Base-by-base conservation (phyloP, 2,329 filamentous ascomycete species). In the Cordyceps cicadae region DNA sequence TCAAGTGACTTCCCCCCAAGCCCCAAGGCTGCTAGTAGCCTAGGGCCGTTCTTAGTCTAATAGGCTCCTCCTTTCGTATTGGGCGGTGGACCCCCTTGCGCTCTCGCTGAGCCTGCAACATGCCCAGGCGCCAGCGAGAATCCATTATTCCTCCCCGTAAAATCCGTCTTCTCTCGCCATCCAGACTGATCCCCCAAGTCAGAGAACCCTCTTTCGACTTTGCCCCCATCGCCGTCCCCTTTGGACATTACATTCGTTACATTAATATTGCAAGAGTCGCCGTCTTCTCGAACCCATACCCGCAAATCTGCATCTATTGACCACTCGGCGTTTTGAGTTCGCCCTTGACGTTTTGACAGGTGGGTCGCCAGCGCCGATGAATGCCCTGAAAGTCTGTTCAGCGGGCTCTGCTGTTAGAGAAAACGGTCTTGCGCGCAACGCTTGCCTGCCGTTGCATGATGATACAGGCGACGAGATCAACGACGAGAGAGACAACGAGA, bases 41-140 rank as follows among this genome's bases (percentile, higher is more conserved):
- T 24, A 24, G 24, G 24, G 24, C 24, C 2, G 24, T 24, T 24
- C 24, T 24, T 24, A 24, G 24, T n/a, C n/a, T n/a, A n/a, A n/a
- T 24, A 24, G 24, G 24, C 24, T 24, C 24, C 24, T 46, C 43
- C 43, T 46, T 67, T 29, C 64, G 66, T 45, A 61, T 67, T 65
- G 64, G 51, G 51, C 48, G 15, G 48, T 50, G 48, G 48, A 50
- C 48, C 48, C 46, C 46, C 46, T 49, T 2, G 37, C 11, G 37
- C 41, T 15, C 11, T 45, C 8, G 43, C n/a, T 45, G 6, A 46
- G 43, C 43, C 43, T n/a, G 43, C 43, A n/a, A n/a, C 52, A 8
- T n/a, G 52, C 52, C 52, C 24, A 43, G 52, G 34, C 34, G 51
- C 52, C 39, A 29, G 39, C 21, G 1, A 54, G 43, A 51, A 54